Evolutionary conservation across 2,329 filamentous ascomycete species (phyloP).

Genomic region (Calycina herbarum): DNA sequence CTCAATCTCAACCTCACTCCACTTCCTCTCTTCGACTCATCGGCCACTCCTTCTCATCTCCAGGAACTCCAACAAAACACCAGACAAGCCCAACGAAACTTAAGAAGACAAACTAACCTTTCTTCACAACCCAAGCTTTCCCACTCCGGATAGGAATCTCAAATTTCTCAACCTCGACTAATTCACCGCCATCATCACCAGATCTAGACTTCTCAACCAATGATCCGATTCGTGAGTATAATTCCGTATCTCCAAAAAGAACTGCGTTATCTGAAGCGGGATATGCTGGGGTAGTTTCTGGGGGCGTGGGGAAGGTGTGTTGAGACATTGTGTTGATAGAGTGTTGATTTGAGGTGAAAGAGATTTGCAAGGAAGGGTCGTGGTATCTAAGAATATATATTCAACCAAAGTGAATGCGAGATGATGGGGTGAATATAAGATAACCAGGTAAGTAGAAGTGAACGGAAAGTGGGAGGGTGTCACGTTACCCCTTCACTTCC

Average conservation of each 20-base stretch:
- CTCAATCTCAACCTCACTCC: too few species aligned
- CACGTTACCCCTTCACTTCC: too few species aligned
- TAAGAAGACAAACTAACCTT: conserved; percentile 25
- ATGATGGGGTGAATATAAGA: too few species aligned
- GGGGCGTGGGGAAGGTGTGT: conserved; percentile 5
- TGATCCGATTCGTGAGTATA: conserved; percentile 21
- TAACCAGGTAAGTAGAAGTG: too few species aligned
- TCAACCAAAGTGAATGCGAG: too few species aligned
- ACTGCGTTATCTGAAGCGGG: conserved; percentile 27
- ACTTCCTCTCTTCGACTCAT: too few species aligned
- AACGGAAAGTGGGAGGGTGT: too few species aligned
- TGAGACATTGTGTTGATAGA: neutral
- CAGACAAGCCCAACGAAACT: neutral
- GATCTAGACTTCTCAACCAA: conserved; percentile 18
- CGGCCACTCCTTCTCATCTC: too few species aligned
- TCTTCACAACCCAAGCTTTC: conserved; percentile 67
- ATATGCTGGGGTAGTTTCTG: conserved; percentile 8
- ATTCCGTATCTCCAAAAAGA: conserved; percentile 30
- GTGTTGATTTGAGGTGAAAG: neutral
- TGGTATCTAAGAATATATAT: too few species aligned
- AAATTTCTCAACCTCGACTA: conserved; percentile 49
- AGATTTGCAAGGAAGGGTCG: too few species aligned
- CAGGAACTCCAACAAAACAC: too few species aligned
- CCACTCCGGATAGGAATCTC: conserved; percentile 73
- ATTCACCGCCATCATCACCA: conserved; percentile 19